These are phyloP conservation scores for Claviceps pusilla DNA, from an alignment of 2,329 filamentous ascomycete species.

Conservation along the genomic window DNA sequence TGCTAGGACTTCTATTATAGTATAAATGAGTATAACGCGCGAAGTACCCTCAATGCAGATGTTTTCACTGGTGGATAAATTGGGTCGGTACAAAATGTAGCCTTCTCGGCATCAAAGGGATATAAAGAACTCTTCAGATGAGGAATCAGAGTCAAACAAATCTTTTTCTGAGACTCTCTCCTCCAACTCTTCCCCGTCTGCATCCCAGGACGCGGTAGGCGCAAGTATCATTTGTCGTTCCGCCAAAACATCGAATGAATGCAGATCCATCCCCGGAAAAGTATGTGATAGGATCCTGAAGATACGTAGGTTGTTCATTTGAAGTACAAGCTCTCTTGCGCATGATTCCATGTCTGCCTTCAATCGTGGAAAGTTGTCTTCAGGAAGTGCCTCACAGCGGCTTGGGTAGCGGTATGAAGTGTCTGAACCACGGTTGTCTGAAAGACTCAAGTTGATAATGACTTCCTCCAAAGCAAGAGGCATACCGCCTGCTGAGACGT, in stretches of 20 bases:
- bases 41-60: too few relatives aligned
- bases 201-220: constrained; percentile 3
- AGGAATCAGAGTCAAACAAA: not conserved
- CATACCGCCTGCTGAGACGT: not conserved
- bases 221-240: constrained; percentile 4
- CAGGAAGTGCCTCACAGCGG: not conserved
- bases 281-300: constrained; percentile 6
- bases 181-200: constrained; percentile 5
- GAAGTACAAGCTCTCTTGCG: constrained; percentile 2
- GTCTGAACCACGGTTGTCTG: not conserved
- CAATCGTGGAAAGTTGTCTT: constrained; percentile 1
- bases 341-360: constrained; percentile 4
- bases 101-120: too few relatives aligned
- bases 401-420: too few relatives aligned
- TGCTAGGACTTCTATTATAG: too few relatives aligned
- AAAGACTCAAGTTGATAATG: constrained; percentile 5
- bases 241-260: constrained; percentile 4
- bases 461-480: constrained; percentile 2
- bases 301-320: constrained; percentile 4
- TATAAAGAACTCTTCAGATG: too few relatives aligned
- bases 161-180: constrained; percentile 1
- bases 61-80: too few relatives aligned
- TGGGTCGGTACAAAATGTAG: too few relatives aligned
- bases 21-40: too few relatives aligned
- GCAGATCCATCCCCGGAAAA: constrained; percentile 3